Evolutionary conservation across 2,329 filamentous ascomycete genomes (phyloP), one percentile per base, ranked within the genome.

Genomic region (Cercospora citrullina): DNA sequence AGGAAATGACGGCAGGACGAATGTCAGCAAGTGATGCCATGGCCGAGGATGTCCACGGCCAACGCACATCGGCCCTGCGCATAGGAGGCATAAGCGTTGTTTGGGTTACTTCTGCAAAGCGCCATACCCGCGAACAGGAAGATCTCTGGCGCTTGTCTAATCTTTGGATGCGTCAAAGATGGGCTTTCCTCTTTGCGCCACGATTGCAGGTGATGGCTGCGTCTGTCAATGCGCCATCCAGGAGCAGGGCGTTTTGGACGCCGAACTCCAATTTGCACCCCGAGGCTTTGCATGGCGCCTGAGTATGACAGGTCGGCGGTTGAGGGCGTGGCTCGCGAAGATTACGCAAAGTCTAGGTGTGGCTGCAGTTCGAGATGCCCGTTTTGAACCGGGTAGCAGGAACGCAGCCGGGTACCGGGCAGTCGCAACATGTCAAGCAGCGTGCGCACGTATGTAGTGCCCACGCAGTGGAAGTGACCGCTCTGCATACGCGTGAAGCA

Each of bases 261-360:
- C 63, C 66, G 66, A 64, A 68, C 68, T 58, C 48, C 30, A 58
- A 61, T 69, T 42, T 60, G 66, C 68, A 58, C 64, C 42, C 30
- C 18, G 63, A 33, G 55, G 58, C 64, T 68, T 63, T 64, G 51
- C 67, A 64, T 51, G 59, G 26, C 51, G 64, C 33, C 14, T 53
- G 59, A 60, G 66, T 70, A 61, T 64, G 64, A 71, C 69, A 72
- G 61, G 69, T 69, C 31, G 48, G 67, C 68, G 68, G 70, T 66
- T 67, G 68, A 18, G 65, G 39, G 66, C 67, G 68, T 67, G 64
- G 53, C 61, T 60, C 23, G 57, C 67, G 66, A 68, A 60, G 69
- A 70, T 72, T 69, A 69, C 67, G 70, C 67, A 70, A 71, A 66
- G 62, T 72, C 73, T 66, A 74, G 73, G 73, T 72, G 75, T 75